Percentiles rank a stretch among this genome's conserved stretches.
phyloP scores from a whole-genome alignment of 139 green algal species.

The Nannochloris sp. region DNA sequence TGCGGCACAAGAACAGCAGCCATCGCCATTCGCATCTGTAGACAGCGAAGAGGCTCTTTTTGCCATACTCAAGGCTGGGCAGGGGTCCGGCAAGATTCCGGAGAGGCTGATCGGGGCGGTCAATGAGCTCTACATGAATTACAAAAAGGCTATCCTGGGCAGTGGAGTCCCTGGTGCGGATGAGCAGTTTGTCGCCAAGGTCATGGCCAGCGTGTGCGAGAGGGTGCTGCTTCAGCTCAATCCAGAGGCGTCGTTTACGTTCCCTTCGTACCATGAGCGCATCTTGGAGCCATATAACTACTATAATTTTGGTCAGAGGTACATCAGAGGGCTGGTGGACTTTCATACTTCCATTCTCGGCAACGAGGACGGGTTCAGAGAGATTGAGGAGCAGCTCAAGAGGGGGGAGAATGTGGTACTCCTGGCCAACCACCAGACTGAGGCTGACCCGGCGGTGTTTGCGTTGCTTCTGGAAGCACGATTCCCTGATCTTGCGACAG shows the following conservation, averaged over 20 bases:
- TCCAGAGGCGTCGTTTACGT: conserved; percentile 64
- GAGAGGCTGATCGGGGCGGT: conserved; percentile 47
- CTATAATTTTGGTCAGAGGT: conserved; percentile 91
- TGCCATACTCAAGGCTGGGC: conserved; percentile 37
- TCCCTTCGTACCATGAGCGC: conserved; percentile 77
- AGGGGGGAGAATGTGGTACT: conserved; percentile 90
- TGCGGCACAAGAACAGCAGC: background rate
- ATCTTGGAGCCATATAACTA: conserved; percentile 88
- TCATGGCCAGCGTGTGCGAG: conserved; percentile 42
- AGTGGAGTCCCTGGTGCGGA: conserved; percentile 37
- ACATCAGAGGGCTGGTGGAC: conserved; percentile 73
- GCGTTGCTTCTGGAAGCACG: conserved; percentile 80
- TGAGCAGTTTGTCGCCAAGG: conserved; percentile 54
- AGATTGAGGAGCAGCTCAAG: conserved; percentile 44
- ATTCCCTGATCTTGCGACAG: conserved; percentile 71
- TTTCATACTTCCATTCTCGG: conserved; percentile 79
- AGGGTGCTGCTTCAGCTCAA: conserved; percentile 32
- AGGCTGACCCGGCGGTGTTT: conserved; percentile 95
- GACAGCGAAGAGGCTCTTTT: conserved; percentile 55
- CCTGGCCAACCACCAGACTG: conserved; percentile 97
- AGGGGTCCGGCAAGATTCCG: conserved; percentile 34
- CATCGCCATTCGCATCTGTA: conserved; percentile 34
- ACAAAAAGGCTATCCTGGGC: conserved; percentile 59
- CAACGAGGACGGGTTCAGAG: conserved; percentile 30
- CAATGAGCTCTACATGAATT: conserved; percentile 81